A percentile compares a stretch with the other conserved stretches of the same genome.
Conservation (phyloP, 257 asterid species). For the Leonotis leonurus region DNA sequence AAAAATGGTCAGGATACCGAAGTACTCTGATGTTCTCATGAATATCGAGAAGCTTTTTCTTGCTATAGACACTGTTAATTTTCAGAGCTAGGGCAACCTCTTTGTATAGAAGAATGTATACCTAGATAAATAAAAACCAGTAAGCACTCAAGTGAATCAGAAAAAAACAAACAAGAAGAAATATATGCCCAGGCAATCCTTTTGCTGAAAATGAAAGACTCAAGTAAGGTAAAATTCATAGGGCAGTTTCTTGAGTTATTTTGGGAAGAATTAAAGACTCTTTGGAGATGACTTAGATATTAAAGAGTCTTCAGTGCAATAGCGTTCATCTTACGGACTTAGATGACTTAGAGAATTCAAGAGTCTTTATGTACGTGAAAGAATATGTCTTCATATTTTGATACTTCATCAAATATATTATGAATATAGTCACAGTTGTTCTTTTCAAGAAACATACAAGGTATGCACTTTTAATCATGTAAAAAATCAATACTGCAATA, state of each 20-base stretch:
- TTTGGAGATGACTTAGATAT: not conserved
- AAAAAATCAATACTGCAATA: not conserved
- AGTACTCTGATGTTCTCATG: conserved; percentile 88
- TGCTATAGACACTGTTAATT: conserved; percentile 89
- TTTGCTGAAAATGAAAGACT: conserved; percentile 3
- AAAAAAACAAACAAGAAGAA: no score
- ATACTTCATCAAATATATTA: not conserved
- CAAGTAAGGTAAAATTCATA: not conserved
- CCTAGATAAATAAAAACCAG: conserved; percentile 36
- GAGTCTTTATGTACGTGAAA: no score
- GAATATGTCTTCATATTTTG: no score
- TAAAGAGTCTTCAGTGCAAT: not conserved
- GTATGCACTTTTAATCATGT: not conserved
- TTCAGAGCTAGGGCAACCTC: conserved; percentile 91
- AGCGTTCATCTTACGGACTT: not conserved
- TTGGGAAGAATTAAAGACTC: conserved; percentile 1
- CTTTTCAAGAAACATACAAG: not conserved
- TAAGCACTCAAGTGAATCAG: conserved; percentile 18
- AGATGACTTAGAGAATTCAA: no score
- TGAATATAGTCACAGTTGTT: not conserved
- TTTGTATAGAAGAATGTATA: conserved; percentile 84
- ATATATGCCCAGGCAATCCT: conserved; percentile 6
- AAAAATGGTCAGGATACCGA: conserved; percentile 93
- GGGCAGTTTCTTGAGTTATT: not conserved
- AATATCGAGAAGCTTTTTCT: conserved; percentile 69